Conservation (phyloP, 805 yeast genomes). For the Lipomyces orientalis region DNA sequence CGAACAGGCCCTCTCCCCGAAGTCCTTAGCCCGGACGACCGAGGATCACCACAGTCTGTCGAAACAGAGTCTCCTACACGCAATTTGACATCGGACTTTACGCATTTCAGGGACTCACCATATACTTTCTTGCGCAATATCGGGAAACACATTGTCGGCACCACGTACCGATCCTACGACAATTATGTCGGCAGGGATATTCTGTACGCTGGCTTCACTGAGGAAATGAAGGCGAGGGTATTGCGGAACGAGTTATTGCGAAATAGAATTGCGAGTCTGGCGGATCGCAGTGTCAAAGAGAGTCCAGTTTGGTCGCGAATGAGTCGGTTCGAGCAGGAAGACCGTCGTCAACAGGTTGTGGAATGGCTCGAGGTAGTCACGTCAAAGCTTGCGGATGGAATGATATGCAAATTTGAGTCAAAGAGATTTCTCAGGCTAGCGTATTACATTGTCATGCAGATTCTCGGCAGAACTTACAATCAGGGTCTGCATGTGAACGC, state of each 20-base stretch:
- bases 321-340: slow-evolving; percentile 38
- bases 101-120: slow-evolving; percentile 49
- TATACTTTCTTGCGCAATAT: slow-evolving; percentile 43
- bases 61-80: slow-evolving; percentile 37
- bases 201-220: slow-evolving; percentile 45
- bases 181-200: slow-evolving; percentile 47
- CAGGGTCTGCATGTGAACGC: slow-evolving; percentile 51
- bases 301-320: slow-evolving; percentile 41
- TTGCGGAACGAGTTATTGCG: slow-evolving; percentile 43
- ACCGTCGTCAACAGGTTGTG: slow-evolving; percentile 41
- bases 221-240: slow-evolving; percentile 42
- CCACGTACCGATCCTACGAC: slow-evolving; percentile 49
- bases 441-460: slow-evolving; percentile 49
- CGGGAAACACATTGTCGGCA: slow-evolving; percentile 44
- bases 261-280: slow-evolving; percentile 44
- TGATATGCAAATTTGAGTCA: slow-evolving; percentile 47
- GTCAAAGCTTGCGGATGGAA: slow-evolving; percentile 42
- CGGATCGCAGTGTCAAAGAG: slow-evolving; percentile 42
- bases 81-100: slow-evolving; percentile 43
- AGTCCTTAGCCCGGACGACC: background rate
- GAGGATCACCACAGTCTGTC: background rate
- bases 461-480: slow-evolving; percentile 49
- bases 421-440: slow-evolving; percentile 42
- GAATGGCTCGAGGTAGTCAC: slow-evolving; percentile 45
- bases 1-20: slow-evolving; percentile 15